Conservation (phyloP, 2,329 filamentous ascomycete species). For the Pestalotiopsis sp. region DNA sequence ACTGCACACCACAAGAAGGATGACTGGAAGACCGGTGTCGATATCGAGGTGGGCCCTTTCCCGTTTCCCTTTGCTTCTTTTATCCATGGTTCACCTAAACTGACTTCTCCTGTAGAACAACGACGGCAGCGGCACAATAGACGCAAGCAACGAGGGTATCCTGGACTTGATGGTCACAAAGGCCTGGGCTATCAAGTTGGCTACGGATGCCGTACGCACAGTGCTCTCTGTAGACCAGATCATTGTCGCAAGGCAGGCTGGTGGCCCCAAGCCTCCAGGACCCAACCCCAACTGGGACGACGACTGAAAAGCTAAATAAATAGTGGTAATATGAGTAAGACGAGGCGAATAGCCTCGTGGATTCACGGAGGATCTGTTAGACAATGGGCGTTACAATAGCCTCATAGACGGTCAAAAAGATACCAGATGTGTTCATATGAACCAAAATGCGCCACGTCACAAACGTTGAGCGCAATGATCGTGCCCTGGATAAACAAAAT, state of each 20-base stretch:
- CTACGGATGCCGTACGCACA: constrained; percentile 91
- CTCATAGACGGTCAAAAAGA: constrained; percentile 10
- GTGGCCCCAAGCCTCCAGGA: constrained; percentile 93
- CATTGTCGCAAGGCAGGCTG: constrained; percentile 95
- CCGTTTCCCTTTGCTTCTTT: background rate
- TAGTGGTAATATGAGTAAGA: background rate
- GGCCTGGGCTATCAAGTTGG: constrained; percentile 95
- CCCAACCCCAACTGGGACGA: constrained; percentile 81
- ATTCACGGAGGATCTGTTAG: background rate
- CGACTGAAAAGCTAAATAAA: constrained; percentile 45
- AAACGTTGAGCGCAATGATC: background rate
- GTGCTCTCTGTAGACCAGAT: constrained; percentile 98
- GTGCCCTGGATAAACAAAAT: background rate
- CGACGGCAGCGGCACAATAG: constrained; percentile 77
- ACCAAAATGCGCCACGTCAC: background rate
- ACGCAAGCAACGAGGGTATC: constrained; percentile 86
- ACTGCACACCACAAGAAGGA: constrained; percentile 89
- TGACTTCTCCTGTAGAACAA: constrained; percentile 58
- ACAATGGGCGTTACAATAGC: background rate
- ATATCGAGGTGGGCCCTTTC: constrained; percentile 69
- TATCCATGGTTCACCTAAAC: constrained; percentile 12
- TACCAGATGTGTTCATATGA: constrained; percentile 1
- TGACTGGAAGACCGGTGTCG: constrained; percentile 88
- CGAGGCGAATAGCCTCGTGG: background rate
- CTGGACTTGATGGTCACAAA: constrained; percentile 91